Evolutionary conservation across 371 early-diverging fungal genomes (phyloP).

Genomic region (Funneliformis caledonium): DNA sequence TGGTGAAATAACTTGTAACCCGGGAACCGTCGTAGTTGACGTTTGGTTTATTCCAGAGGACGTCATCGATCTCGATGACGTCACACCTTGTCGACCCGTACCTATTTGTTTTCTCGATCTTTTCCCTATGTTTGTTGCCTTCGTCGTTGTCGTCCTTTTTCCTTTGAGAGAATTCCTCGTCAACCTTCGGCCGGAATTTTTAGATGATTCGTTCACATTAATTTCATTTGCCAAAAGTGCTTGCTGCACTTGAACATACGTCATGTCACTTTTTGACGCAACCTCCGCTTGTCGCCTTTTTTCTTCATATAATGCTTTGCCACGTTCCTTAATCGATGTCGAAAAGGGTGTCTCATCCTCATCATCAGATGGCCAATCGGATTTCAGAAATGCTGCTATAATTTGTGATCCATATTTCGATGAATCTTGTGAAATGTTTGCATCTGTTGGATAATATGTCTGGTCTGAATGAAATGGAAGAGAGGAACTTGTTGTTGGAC

Average conservation of each 20-base stretch:
- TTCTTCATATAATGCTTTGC: neutral
- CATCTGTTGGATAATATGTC: neutral
- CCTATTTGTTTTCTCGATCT: neutral
- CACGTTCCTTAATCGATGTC: neutral
- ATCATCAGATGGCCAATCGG: neutral
- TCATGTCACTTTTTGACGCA: neutral
- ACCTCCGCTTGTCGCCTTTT: neutral
- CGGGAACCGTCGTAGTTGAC: neutral
- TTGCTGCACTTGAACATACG: neutral
- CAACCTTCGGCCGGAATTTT: neutral
- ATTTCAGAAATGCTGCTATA: neutral
- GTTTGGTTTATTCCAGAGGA: no score
- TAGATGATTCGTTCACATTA: neutral
- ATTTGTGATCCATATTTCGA: neutral
- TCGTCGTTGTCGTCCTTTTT: neutral
- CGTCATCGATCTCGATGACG: neutral
- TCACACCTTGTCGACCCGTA: neutral
- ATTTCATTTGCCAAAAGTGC: neutral
- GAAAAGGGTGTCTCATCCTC: neutral
- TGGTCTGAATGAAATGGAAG: neutral
- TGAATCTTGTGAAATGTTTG: neutral
- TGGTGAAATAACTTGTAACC: neutral
- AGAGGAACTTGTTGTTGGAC: neutral
- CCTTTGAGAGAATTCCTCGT: neutral
- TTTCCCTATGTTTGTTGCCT: neutral